These are phyloP conservation scores for Iodosphaeria phyllophila DNA, from an alignment of 2,329 filamentous ascomycete species.

Conservation along the genomic window DNA sequence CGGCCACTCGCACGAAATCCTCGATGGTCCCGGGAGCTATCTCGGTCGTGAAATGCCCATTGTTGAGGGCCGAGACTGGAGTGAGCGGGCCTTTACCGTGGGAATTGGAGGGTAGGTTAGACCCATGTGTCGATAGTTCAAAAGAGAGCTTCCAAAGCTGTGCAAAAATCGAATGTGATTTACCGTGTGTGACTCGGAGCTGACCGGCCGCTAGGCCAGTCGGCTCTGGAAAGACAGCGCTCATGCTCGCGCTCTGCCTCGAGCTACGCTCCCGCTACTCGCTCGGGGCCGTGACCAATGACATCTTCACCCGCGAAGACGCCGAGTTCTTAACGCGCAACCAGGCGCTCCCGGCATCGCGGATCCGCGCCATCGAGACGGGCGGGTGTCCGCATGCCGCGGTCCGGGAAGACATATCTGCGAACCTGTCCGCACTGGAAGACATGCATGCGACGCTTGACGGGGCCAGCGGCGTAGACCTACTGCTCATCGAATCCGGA, in stretches of 20 bases:
- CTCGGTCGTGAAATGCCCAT: slow-evolving; percentile 85
- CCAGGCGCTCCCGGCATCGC: slow-evolving; percentile 60
- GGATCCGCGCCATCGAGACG: slow-evolving; percentile 92
- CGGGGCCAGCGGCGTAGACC: too few species aligned
- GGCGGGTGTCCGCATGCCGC: slow-evolving; percentile 94
- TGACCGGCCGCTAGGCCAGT: slow-evolving; percentile 46
- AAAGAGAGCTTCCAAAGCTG: too few species aligned
- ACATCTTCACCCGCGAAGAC: slow-evolving; percentile 97
- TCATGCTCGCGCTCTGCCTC: slow-evolving; percentile 86
- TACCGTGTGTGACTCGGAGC: neutral
- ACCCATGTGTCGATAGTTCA: neutral
- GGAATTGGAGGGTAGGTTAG: slow-evolving; percentile 89
- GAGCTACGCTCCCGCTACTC: slow-evolving; percentile 65
- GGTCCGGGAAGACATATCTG: slow-evolving; percentile 88
- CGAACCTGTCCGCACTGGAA: slow-evolving; percentile 84
- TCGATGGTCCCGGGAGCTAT: slow-evolving; percentile 83
- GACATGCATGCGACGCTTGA: slow-evolving; percentile 66
- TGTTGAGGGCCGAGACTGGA: slow-evolving; percentile 72
- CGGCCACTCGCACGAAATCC: slow-evolving; percentile 89
- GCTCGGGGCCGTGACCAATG: slow-evolving; percentile 92
- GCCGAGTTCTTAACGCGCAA: slow-evolving; percentile 89
- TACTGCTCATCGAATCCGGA: slow-evolving; percentile 86
- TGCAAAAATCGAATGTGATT: too few species aligned
- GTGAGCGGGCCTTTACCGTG: slow-evolving; percentile 78
- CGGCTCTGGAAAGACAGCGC: slow-evolving; percentile 88